Evolutionary conservation across 495 filamentous ascomycete genomes (phyloP), one percentile per base, ranked within the genome.

Genomic region (Amniculicola lignicola): DNA sequence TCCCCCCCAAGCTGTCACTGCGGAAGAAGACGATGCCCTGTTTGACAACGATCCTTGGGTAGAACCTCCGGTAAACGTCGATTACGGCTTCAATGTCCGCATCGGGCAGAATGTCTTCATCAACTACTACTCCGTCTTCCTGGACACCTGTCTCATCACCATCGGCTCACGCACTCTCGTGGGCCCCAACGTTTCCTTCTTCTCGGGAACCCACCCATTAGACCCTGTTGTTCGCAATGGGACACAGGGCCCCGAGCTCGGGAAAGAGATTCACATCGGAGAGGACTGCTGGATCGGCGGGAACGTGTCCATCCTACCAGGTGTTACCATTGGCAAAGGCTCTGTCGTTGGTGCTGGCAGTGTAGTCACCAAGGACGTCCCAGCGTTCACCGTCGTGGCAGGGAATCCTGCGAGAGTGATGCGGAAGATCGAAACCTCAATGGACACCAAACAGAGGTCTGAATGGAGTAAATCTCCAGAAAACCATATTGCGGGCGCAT

Each of bases 201-300:
- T 79, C 62, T 74, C 79, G 19, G 90, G 80, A 0, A 83, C 80
- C 0, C 91, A 96, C 69, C 88, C 89, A 0, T 71, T 89, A 2
- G 85, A 92, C 57, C 88, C 88, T 1, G 74, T 74, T 0, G 51
- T 89, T 11, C 77, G 89, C 9, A 86, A 91, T 63, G 89, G 90
- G 0, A 82, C 78, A 1, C 66, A 78, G 35, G 90, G 89, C 0
- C 87, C 90, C 0, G 90, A 95, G 70, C 62, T 71, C 21, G 90
- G 90, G 0, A 82, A 78, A 50, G 84, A 87, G 15, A 87, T 96
- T 59, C 76, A 72, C 12, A 82, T 95, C 52, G 89, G 84, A 0
- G 87, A 94, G 62, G 91, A 95, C 68, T 93, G 88, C 60, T 96
- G 91, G 90, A 67, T 96, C 22, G 89, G 87, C 0, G 90, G 90